These are phyloP conservation scores for Macrocystidia cucumis DNA, from an alignment of 1,284 basidiomycete genomes.

Conservation along the genomic window DNA sequence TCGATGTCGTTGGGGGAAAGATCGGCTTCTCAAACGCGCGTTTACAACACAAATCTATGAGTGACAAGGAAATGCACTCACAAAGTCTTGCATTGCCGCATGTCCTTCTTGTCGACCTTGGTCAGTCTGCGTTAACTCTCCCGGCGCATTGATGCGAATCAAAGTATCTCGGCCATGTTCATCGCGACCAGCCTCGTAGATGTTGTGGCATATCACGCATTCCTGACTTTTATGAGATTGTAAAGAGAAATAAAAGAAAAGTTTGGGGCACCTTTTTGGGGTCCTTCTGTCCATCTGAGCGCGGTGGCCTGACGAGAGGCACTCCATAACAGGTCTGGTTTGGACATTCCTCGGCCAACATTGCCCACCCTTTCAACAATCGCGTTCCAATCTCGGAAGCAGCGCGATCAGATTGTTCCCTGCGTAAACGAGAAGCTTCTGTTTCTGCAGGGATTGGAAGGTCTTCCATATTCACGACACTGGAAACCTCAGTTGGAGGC, in stretches of 20 bases:
- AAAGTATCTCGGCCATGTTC: slow-evolving; percentile 42
- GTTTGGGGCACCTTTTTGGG: slow-evolving; percentile 45
- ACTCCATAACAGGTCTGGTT: slow-evolving; percentile 60
- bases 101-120: too few species aligned
- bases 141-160: slow-evolving; percentile 28
- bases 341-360: slow-evolving; percentile 78
- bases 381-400: slow-evolving; percentile 71
- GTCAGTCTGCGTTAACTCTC: too few species aligned
- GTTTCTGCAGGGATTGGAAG: slow-evolving; percentile 56
- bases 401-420: slow-evolving; percentile 74
- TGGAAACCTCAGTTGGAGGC: slow-evolving; percentile 66
- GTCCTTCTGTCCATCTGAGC: slow-evolving; percentile 47
- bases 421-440: slow-evolving; percentile 53
- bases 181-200: slow-evolving; percentile 51
- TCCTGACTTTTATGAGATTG: slow-evolving; percentile 41
- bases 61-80: too few species aligned
- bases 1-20: too few species aligned
- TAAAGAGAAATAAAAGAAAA: slow-evolving; percentile 9
- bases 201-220: slow-evolving; percentile 65
- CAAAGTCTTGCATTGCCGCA: too few species aligned
- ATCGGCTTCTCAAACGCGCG: too few species aligned
- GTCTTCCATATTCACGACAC: slow-evolving; percentile 46
- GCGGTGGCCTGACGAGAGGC: slow-evolving; percentile 70
- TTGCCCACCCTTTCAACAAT: slow-evolving; percentile 75
- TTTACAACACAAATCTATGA: too few species aligned